Evolutionary conservation across 1,139 yeast species (phyloP), one percentile per base, ranked within the genome.

Genomic region (Zhuliangozyma parablackwelliae): DNA sequence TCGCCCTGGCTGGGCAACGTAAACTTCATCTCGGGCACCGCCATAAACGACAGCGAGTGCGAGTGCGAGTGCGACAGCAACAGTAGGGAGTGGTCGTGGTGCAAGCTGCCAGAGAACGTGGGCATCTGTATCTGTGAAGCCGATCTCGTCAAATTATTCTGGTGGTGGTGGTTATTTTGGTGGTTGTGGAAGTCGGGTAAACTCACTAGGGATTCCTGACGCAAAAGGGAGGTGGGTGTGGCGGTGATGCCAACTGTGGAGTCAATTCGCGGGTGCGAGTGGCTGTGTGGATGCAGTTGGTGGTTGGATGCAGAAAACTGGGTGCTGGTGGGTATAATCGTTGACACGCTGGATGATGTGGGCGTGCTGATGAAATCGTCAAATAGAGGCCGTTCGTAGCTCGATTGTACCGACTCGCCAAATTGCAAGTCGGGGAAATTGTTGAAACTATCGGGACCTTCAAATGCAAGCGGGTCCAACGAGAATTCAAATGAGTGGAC

Each of bases 391-490:
- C 38, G 42, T 24, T 44, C 47, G 35, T 36, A 39, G 21, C 43
- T 45, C 16, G 47, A 42, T 6, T 43, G 38, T 5, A 40, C 26
- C 21, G 40, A 36, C 27, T 35, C 37, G 32, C 44, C 35, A 36
- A 34, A 32, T 10, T 37, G 35, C 21, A 39, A 29, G 21, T 38
- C 38, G 24, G 45, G 41, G 36, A 44, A 52, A 36, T 54, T 56
- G 30, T 48, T 50, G 23, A 21, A 21, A 7, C 7, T 21, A 36
- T 46, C 46, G 21, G 66, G 65, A 7, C 65, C 67, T 32, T 62
- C 69, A 43, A 56, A 62, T 2, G 67, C 66, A 34, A 61, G 49
- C 7, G 65, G 65, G 34, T 62, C 66, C 29, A 63, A 54, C 32
- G 58, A 51, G 41, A 63, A 62, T 27, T 57, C 56, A 45, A 56